These are phyloP conservation scores for Calocybe cyanea DNA, from an alignment of 768 basidiomycete genomes.

Conservation along the genomic window DNA sequence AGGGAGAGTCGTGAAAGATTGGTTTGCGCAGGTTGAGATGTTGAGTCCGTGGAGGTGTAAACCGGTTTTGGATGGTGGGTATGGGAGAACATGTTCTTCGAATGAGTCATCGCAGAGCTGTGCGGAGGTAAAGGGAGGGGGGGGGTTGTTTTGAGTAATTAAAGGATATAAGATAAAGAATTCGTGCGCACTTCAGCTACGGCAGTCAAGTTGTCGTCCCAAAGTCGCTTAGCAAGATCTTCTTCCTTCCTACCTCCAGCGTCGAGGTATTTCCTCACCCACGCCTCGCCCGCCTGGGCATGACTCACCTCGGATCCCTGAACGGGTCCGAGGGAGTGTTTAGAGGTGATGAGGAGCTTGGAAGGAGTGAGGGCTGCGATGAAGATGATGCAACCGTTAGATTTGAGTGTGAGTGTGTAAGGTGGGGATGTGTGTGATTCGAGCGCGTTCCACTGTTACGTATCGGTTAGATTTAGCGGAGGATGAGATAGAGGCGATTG, in stretches of 20 bases:
- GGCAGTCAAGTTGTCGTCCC: slow-evolving; percentile 84
- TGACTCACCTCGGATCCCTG: slow-evolving; percentile 51
- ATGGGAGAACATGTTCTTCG: slow-evolving; percentile 92
- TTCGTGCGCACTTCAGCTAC: slow-evolving; percentile 77
- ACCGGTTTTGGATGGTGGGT: slow-evolving; percentile 78
- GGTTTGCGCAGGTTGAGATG: slow-evolving; percentile 51
- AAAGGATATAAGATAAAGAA: no score
- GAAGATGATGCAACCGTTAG: slow-evolving; percentile 97
- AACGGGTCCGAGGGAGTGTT: slow-evolving; percentile 78
- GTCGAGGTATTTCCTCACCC: slow-evolving; percentile 71
- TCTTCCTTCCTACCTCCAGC: slow-evolving; percentile 62
- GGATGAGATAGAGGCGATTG: neutral
- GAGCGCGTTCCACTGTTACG: slow-evolving; percentile 68
- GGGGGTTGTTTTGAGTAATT: neutral
- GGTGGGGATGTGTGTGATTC: slow-evolving; percentile 67
- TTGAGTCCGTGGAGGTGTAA: slow-evolving; percentile 94
- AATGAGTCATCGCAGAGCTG: slow-evolving; percentile 97
- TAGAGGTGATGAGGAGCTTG: slow-evolving; percentile 83
- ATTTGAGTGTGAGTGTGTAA: slow-evolving; percentile 87
- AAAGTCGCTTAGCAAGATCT: slow-evolving; percentile 71
- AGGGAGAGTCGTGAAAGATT: slow-evolving; percentile 67
- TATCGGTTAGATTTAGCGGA: slow-evolving; percentile 3
- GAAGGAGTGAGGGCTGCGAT: slow-evolving; percentile 76
- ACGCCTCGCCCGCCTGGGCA: slow-evolving; percentile 77
- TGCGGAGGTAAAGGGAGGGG: neutral